Conservation (phyloP, 176 grass and related monocot species). For the Phragmites australis region DNA sequence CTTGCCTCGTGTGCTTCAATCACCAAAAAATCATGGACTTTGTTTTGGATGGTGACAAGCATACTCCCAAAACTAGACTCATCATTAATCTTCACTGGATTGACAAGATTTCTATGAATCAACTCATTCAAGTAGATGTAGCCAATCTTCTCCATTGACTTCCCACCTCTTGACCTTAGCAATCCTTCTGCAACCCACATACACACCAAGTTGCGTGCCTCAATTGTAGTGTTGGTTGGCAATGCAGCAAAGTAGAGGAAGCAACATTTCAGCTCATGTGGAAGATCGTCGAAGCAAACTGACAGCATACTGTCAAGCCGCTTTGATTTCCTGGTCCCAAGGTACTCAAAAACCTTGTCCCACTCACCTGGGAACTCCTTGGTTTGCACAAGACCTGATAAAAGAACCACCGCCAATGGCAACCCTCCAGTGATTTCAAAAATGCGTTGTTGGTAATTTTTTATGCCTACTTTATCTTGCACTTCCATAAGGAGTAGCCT, state of each 20-base stretch:
- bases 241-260: constrained; percentile 50
- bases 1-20: constrained; percentile 42
- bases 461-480: background rate
- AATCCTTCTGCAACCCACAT: constrained; percentile 56
- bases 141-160: constrained; percentile 42
- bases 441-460: background rate
- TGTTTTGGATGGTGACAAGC: constrained; percentile 35
- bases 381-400: constrained; percentile 31
- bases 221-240: constrained; percentile 8
- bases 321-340: background rate
- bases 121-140: constrained; percentile 37
- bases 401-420: constrained; percentile 24
- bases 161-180: constrained; percentile 16
- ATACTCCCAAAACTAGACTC: background rate
- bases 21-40: constrained; percentile 38
- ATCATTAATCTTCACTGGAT: background rate
- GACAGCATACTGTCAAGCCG: constrained; percentile 23
- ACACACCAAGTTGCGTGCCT: constrained; percentile 14
- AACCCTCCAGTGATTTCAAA: constrained; percentile 23
- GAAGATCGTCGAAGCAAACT: constrained; percentile 55
- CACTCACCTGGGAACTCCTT: constrained; percentile 29
- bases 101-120: constrained; percentile 32
- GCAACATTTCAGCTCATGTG: constrained; percentile 41
- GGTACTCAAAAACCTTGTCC: constrained; percentile 8
- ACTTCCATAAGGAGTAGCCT: background rate